Percentiles rank a stretch among this genome's conserved stretches.
phyloP scores from a whole-genome alignment of 345 rosid genomes.

The Hevea brasiliensis region DNA sequence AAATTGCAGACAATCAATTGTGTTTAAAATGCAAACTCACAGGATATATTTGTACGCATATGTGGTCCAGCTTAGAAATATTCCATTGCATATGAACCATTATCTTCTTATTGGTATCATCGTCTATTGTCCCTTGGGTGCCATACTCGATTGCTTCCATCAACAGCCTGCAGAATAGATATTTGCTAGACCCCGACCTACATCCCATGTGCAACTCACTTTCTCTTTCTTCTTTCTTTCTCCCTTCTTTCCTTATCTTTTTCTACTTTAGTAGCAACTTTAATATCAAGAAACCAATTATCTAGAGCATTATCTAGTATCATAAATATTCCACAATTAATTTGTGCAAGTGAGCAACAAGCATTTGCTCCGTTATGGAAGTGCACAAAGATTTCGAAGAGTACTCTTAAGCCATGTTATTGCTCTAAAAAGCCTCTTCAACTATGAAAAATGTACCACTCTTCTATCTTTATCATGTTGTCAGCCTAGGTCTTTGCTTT shows the following conservation, averaged over 20 bases:
- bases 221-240: neutral
- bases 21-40: neutral
- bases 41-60: neutral
- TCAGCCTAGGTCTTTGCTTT: neutral
- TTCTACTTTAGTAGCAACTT: neutral
- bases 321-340: constrained; percentile 1
- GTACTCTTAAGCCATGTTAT: neutral
- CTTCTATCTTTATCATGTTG: neutral
- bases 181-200: neutral
- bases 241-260: neutral
- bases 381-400: no score
- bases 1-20: neutral
- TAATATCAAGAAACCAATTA: neutral
- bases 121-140: constrained; percentile 4
- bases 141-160: neutral
- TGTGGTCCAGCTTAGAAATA: constrained; percentile 29
- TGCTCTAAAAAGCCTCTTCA: neutral
- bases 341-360: neutral
- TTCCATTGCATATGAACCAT: neutral
- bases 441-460: neutral
- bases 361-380: no score
- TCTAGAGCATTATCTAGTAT: neutral
- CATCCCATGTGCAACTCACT: constrained; percentile 13
- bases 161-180: neutral
- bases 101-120: constrained; percentile 8